Percentiles rank a stretch among this genome's conserved stretches.
These are phyloP conservation scores for Wallacemonas collosoma DNA, from an alignment of 208 protist genomes.

Conservation along the genomic window DNA sequence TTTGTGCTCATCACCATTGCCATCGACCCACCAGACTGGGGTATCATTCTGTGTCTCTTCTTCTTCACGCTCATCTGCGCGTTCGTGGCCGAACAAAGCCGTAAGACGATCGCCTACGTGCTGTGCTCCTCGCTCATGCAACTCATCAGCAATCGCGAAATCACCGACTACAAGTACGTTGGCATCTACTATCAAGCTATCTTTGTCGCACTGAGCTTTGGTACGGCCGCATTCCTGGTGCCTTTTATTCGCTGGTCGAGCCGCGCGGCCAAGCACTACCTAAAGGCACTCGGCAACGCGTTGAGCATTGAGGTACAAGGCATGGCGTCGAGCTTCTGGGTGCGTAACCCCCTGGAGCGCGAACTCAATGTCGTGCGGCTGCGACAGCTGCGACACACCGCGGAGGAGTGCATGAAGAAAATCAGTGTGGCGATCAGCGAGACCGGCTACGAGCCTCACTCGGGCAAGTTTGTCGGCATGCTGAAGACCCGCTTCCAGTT, in stretches of 20 bases:
- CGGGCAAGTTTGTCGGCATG: slow-evolving; percentile 53
- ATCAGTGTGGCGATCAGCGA: slow-evolving; percentile 66
- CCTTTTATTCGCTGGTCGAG: slow-evolving; percentile 90
- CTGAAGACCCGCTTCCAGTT: slow-evolving; percentile 75
- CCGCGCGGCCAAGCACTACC: slow-evolving; percentile 74
- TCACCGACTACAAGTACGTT: slow-evolving; percentile 65
- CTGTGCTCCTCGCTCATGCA: slow-evolving; percentile 83
- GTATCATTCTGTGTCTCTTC: slow-evolving; percentile 76
- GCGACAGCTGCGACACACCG: slow-evolving; percentile 76
- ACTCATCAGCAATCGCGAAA: slow-evolving; percentile 53
- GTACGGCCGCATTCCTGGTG: slow-evolving; percentile 76
- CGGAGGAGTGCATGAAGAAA: slow-evolving; percentile 70
- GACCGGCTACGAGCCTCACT: slow-evolving; percentile 84
- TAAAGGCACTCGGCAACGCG: slow-evolving; percentile 72
- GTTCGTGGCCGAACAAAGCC: slow-evolving; percentile 85
- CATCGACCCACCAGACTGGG: slow-evolving; percentile 58
- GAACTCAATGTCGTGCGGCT: slow-evolving; percentile 87
- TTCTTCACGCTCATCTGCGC: slow-evolving; percentile 75
- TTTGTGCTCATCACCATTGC: slow-evolving; percentile 70
- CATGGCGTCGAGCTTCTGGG: slow-evolving; percentile 84
- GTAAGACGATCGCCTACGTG: slow-evolving; percentile 90
- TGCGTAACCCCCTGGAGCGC: slow-evolving; percentile 69
- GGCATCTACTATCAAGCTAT: slow-evolving; percentile 74
- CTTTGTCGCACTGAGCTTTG: slow-evolving; percentile 75
- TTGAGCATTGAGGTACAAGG: slow-evolving; percentile 90